Conservation (phyloP, 352 stramenopile species). For the Pythium rhizo-oryzae region DNA sequence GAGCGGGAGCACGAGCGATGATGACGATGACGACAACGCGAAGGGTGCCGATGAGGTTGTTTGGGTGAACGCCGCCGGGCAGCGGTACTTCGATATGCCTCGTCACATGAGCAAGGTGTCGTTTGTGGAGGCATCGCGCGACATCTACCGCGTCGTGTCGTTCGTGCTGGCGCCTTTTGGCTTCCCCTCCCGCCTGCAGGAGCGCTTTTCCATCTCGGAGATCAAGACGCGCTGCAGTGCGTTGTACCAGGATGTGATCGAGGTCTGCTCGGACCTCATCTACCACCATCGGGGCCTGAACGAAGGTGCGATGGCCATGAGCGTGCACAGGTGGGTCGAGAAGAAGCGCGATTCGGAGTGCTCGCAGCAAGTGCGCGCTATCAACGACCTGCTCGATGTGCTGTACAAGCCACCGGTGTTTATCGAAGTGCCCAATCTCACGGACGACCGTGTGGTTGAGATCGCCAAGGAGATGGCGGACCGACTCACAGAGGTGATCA, state of each 20-base stretch:
- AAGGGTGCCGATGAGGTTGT: constrained; percentile 43
- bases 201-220: constrained; percentile 65
- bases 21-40: constrained; percentile 36
- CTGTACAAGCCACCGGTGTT: constrained; percentile 67
- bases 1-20: not conserved
- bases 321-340: constrained; percentile 87
- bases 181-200: constrained; percentile 58
- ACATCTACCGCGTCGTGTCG: constrained; percentile 78
- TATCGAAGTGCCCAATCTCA: constrained; percentile 68
- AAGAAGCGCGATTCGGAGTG: constrained; percentile 71
- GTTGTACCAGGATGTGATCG: constrained; percentile 85
- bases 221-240: constrained; percentile 73
- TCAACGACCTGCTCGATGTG: constrained; percentile 74
- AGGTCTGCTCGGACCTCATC: constrained; percentile 86
- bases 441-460: constrained; percentile 46
- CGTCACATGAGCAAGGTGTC: constrained; percentile 59
- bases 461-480: constrained; percentile 48
- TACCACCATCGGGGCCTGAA: constrained; percentile 71
- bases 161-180: constrained; percentile 84
- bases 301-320: constrained; percentile 88
- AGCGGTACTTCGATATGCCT: constrained; percentile 85
- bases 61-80: constrained; percentile 47
- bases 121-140: constrained; percentile 66
- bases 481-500: constrained; percentile 43
- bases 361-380: constrained; percentile 63